Conservation (phyloP, 306 rosid species). For the Acmispon strigosus region DNA sequence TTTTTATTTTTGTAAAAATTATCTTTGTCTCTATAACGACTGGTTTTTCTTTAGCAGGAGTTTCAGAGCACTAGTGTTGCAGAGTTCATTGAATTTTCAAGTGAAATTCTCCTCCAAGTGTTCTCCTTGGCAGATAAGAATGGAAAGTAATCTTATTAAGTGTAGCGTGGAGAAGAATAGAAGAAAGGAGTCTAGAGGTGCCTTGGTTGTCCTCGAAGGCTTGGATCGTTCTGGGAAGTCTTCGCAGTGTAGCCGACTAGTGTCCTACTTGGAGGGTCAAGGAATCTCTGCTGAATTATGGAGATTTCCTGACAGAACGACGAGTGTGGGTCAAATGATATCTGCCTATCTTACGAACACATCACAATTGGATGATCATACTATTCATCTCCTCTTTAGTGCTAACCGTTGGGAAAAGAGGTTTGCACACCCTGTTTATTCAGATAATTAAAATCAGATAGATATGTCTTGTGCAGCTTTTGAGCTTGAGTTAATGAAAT, state of each 20-base stretch:
- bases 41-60: constrained; percentile 20
- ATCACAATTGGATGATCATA: constrained; percentile 79
- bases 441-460: not conserved
- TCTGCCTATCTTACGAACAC: constrained; percentile 74
- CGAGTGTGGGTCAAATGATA: constrained; percentile 82
- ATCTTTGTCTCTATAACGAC: not conserved
- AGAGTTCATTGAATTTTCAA: constrained; percentile 17
- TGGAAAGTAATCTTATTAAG: constrained; percentile 23
- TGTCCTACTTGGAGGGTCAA: constrained; percentile 53
- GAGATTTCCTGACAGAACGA: constrained; percentile 89
- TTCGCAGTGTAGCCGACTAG: constrained; percentile 61
- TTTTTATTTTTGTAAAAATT: not conserved
- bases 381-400: constrained; percentile 88
- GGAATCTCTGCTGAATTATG: constrained; percentile 67
- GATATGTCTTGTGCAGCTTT: not conserved
- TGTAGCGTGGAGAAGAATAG: not conserved
- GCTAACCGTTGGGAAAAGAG: constrained; percentile 98
- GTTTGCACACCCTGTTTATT: constrained; percentile 24
- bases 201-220: constrained; percentile 87
- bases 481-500: not conserved
- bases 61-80: constrained; percentile 7
- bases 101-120: constrained; percentile 22
- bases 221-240: constrained; percentile 90
- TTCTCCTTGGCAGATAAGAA: constrained; percentile 24
- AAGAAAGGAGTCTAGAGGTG: constrained; percentile 43